Base-by-base conservation (phyloP, 2,329 filamentous ascomycete species). In the Cladosporium sphaerospermum region DNA sequence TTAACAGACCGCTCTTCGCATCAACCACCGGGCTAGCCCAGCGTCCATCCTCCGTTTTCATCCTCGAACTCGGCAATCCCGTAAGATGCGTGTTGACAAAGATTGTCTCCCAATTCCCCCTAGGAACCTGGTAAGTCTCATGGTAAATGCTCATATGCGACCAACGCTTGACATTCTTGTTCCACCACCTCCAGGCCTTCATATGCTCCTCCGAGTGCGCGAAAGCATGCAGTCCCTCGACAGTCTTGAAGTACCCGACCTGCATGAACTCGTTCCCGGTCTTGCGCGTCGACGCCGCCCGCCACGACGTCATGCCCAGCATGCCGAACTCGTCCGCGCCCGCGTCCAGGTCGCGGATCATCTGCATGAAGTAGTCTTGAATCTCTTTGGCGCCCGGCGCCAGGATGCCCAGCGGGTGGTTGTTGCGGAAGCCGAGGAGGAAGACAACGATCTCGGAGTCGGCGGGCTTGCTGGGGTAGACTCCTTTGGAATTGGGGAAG, bases 91-190 rank as follows among this genome's bases (percentile, higher is more conserved):
- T 64, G 47, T 76, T 73, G 7, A 71, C 57, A 59, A 81, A 80
- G 18, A 82, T 68, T 2, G 68, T 74, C 71, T 83, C 79, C 65
- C 77, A 79, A 8, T 67, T 66, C 3, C 71, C 3, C 66, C 47
- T 64, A 1, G 71, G 71, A 4, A 75, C 73, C 23, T 71, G 65
- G 57, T 77, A 81, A 0, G 74, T 72, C 71, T 83, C 80, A 61
- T 83, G 80, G 55, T 71, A 81, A 57, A 82, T 75, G 4, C 72
- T 72, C 19, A 82, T 59, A 56, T 78, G 70, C 23, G 61, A 59
- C 39, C 67, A 56, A 23, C 71, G 60, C 42, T 68, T 67, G 33
- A 54, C 43, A 6, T 61, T 63, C 47, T 61, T 64, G 51, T 72
- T 70, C 63, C 73, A 78, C 73, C 74, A 81, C 44, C 76, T 71